These are phyloP conservation scores for Suillus luteus DNA, from an alignment of 768 basidiomycete genomes.

Conservation along the genomic window DNA sequence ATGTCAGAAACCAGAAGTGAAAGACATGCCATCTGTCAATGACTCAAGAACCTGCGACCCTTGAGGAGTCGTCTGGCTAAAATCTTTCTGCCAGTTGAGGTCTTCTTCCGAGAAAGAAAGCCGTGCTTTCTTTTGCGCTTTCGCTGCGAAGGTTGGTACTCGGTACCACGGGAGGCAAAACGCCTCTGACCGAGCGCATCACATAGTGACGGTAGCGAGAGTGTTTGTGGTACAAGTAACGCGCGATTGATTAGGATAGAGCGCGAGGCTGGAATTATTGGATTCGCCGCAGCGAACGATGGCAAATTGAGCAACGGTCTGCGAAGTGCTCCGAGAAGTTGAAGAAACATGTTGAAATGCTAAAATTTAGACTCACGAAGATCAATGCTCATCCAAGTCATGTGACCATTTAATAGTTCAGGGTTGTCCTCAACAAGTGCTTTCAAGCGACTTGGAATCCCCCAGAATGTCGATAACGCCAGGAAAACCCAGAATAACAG, in stretches of 20 bases:
- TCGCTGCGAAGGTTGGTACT: constrained; percentile 96
- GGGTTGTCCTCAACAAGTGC: constrained; percentile 6
- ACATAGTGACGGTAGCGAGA: constrained; percentile 9
- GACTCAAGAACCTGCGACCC: constrained; percentile 78
- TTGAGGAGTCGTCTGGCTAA: constrained; percentile 69
- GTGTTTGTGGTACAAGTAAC: constrained; percentile 9
- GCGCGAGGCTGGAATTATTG: not conserved
- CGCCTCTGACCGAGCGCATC: constrained; percentile 35
- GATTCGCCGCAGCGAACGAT: not conserved
- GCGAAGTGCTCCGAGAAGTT: constrained; percentile 1
- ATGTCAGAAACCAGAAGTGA: not conserved
- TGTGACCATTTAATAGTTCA: constrained; percentile 4
- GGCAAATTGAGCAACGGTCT: not conserved
- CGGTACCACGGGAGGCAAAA: constrained; percentile 72
- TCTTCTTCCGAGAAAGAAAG: constrained; percentile 77
- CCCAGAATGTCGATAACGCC: constrained; percentile 44
- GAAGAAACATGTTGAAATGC: constrained; percentile 4
- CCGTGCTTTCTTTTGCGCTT: constrained; percentile 92
- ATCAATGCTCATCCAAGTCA: constrained; percentile 5
- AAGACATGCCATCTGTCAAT: constrained; percentile 47
- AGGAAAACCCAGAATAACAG: constrained; percentile 43
- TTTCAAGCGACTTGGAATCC: not conserved
- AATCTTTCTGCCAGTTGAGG: constrained; percentile 69
- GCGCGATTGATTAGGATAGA: constrained; percentile 19
- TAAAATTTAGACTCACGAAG: not conserved